Evolutionary conservation across 352 stramenopile species (phyloP), one percentile per base, ranked within the genome.

Genomic region (Phytopythium vexans): DNA sequence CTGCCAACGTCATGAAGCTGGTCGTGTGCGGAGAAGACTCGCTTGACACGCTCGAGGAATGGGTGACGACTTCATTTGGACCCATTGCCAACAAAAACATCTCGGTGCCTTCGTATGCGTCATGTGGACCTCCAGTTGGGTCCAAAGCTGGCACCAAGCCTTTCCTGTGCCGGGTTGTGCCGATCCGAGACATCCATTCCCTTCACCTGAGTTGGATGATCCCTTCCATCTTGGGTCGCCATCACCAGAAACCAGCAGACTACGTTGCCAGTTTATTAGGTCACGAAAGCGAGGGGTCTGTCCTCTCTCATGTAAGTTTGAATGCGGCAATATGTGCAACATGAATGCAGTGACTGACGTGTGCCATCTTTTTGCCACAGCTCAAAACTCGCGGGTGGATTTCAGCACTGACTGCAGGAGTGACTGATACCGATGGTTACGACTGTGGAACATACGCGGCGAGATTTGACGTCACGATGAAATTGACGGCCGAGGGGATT

Each of bases 1-100:
- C 79, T 16, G 77, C 82, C 43, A 89, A 87, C 47, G 81, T 92
- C 60, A 94, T 95, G 86, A 88, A 88, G 52, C 68, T 93, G 36
- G 82, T 91, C 1, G 81, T 95, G 15, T 86, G 79, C 21, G 82
- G 86, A 12, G 65, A 93, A 49, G 80, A 94, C 46, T 47, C 62
- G 11, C 64, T 94, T 36, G 82, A 92, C 33, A 75, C 82, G 16
- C 56, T 95, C 16, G 77, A 91, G 49, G 37, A 71, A 12, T 88
- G 74, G 73, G 84, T 89, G 9, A 64, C 60, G 1, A 58, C 68
- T 11, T 88, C 76, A 8, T 95, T 90, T 51, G 76, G 62, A 48
- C 44, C 56, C 8, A 86, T 95, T 39, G 47, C 66, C 12, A 89
- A 90, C 62, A 86, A 85, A 33, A 51, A 65, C 31, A 64, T 84